Evolutionary conservation across 148 eudicot genomes (phyloP), one percentile per base, ranked within the genome.

Genomic region (Fagopyrum homotropicum): DNA sequence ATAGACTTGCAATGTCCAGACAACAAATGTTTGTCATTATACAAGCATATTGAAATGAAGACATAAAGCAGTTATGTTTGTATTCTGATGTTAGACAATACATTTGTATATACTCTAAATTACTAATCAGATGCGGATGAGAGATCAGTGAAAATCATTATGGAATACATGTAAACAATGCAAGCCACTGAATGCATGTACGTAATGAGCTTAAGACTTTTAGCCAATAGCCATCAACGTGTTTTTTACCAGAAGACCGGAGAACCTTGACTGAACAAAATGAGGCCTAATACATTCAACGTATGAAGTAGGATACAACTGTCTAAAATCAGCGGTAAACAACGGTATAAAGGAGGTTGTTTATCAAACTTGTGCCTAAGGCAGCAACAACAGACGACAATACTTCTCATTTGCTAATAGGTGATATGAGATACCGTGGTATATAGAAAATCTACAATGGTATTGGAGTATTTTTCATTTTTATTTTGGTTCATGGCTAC

Each of bases 131-230:
- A 57, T 8, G 11, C 22, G n/a, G 57, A 14, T 52, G 63, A 63
- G 2, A 63, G 9, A 66, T 40, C 9, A 6, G 46, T 40, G 6
- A 14, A 12, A 40, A 40, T 35, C 47, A 35, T 66, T 43, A 14
- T 10, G 1, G 7, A 63, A 7, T 30, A 30, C 66, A 60, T 60
- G 12, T 60, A 60, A 12, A 7, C 16, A 15, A 15, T 66, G 47
- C 46, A 40, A 40, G 46, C 71, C 69, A 10, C 16, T 30, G 45
- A 63, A 63, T 63, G 69, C 69, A 29, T 63, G 44, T 66, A 66
- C 7, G 14, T 17, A 66, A 66, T 8, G 19, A 40, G 17, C 46
- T 40, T 14, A 66, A 66, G 45, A 15, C 46, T 66, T n/a, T 7
- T 66, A 57, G 63, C 29, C 2, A 57, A 2, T 35, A 35, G 40